These are phyloP conservation scores for Dipteronia dyeriana DNA, from an alignment of 345 rosid species.

Conservation along the genomic window DNA sequence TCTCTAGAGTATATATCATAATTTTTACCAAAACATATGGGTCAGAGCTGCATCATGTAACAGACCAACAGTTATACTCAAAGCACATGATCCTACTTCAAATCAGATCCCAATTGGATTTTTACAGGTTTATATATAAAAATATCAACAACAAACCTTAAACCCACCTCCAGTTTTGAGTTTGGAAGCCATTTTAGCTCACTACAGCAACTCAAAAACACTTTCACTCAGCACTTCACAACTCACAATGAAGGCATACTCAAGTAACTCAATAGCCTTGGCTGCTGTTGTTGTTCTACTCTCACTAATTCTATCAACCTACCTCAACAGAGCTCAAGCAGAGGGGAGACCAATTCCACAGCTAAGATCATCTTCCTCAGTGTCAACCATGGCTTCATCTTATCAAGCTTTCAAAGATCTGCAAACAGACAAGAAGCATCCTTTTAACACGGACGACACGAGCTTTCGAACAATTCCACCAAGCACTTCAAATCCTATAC, in stretches of 20 bases:
- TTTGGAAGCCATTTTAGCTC: slow-evolving; percentile 8
- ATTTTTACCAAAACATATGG: slow-evolving; percentile 14
- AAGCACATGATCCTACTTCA: slow-evolving; percentile 55
- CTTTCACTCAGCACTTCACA: neutral
- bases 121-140: slow-evolving; percentile 11
- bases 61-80: slow-evolving; percentile 51
- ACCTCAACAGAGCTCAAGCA: slow-evolving; percentile 31
- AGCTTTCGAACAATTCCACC: slow-evolving; percentile 76
- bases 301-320: slow-evolving; percentile 40
- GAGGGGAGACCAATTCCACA: slow-evolving; percentile 36
- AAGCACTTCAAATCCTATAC: slow-evolving; percentile 64
- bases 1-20: neutral
- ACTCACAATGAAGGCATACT: slow-evolving; percentile 46
- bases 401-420: slow-evolving; percentile 38
- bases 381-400: slow-evolving; percentile 27
- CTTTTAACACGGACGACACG: slow-evolving; percentile 42
- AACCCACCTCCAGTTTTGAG: neutral
- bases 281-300: slow-evolving; percentile 46
- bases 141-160: slow-evolving; percentile 3
- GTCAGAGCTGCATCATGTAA: slow-evolving; percentile 19
- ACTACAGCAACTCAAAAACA: neutral
- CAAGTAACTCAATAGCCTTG: slow-evolving; percentile 25
- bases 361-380: slow-evolving; percentile 9
- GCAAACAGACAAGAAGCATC: slow-evolving; percentile 35
- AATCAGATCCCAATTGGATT: slow-evolving; percentile 37